Evolutionary conservation across 2,329 filamentous ascomycete species (phyloP).

Genomic region (Phyllosticta ampelicida): DNA sequence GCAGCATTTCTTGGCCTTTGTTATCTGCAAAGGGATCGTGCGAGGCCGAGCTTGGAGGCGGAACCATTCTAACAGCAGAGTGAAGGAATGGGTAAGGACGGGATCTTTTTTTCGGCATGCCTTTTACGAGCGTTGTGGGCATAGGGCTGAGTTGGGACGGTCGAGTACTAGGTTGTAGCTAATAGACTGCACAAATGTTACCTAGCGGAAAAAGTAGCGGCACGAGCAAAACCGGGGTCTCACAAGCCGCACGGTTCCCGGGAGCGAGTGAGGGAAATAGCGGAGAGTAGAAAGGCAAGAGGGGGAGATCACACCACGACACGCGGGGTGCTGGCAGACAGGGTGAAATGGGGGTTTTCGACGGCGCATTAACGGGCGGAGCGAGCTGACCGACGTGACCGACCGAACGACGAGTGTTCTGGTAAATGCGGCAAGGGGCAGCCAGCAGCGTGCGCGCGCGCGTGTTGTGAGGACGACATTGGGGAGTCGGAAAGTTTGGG

Average conservation of each 20-base stretch:
- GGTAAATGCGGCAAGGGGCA: neutral
- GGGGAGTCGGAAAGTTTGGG: neutral
- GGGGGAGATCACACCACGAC: neutral
- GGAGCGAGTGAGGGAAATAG: neutral
- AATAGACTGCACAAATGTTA: neutral
- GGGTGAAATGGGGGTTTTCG: neutral
- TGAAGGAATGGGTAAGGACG: no score
- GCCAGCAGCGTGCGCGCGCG: neutral
- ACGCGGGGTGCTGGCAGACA: neutral
- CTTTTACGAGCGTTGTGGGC: neutral
- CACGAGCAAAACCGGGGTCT: neutral
- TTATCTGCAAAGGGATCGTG: no score
- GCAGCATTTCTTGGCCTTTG: no score
- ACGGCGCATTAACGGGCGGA: neutral
- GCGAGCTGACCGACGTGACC: neutral
- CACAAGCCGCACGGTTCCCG: neutral
- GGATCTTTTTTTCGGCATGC: neutral
- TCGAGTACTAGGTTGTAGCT: conserved; percentile 12
- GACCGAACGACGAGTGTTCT: neutral
- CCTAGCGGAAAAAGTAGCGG: neutral
- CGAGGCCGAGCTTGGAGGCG: no score
- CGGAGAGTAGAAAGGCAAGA: neutral
- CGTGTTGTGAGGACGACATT: neutral
- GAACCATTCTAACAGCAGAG: no score
- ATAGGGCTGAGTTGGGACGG: neutral